Conservation (phyloP, 805 yeast genomes). For the Kuraishia ogatae region DNA sequence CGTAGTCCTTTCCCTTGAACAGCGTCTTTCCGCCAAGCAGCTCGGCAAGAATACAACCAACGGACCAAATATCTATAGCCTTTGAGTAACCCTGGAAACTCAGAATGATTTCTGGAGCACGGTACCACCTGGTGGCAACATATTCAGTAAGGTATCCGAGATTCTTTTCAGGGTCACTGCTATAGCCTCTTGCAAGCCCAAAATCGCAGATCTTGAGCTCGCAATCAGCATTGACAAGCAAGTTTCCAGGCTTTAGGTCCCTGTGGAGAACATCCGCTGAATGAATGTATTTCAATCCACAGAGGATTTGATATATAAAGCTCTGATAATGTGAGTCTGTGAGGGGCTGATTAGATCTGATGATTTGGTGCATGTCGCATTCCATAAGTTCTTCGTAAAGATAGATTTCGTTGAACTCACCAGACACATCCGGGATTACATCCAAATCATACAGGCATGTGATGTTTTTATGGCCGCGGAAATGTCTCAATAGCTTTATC, state of each 20-base stretch:
- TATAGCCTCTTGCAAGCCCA: conserved; percentile 90
- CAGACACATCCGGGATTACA: conserved; percentile 63
- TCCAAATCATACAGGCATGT: conserved; percentile 94
- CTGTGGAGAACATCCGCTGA: conserved; percentile 94
- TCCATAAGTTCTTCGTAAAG: conserved; percentile 96
- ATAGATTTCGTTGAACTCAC: conserved; percentile 82
- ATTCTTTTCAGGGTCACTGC: conserved; percentile 72
- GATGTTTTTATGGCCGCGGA: conserved; percentile 93
- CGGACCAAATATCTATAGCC: conserved; percentile 97
- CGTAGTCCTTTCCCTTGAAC: conserved; percentile 93
- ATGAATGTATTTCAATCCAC: conserved; percentile 91
- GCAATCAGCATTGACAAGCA: conserved; percentile 92
- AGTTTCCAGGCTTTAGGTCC: conserved; percentile 90
- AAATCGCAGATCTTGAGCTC: conserved; percentile 95
- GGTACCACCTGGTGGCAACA: conserved; percentile 97
- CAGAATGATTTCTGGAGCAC: conserved; percentile 97
- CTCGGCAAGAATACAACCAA: conserved; percentile 95
- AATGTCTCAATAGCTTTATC: conserved; percentile 80
- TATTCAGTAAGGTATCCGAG: conserved; percentile 95
- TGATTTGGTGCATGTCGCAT: conserved; percentile 97
- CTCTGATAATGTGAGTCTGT: conserved; percentile 95
- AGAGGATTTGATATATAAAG: conserved; percentile 83
- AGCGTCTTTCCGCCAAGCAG: conserved; percentile 84
- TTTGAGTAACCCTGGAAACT: conserved; percentile 91
- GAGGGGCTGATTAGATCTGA: conserved; percentile 84